These are phyloP conservation scores for Punica granatum DNA, from an alignment of 345 rosid species.

Conservation along the genomic window DNA sequence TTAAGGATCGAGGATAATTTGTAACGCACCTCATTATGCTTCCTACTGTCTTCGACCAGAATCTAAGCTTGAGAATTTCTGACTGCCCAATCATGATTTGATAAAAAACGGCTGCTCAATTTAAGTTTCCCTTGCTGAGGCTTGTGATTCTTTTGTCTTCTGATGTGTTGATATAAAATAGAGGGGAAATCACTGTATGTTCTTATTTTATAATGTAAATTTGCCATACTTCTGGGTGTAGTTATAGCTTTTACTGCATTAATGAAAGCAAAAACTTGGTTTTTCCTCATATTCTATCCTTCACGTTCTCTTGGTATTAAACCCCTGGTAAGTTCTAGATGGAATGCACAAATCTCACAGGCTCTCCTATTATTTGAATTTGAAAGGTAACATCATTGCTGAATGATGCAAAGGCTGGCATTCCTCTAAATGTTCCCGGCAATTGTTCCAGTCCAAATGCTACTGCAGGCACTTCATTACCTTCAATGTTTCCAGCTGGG, in stretches of 20 bases:
- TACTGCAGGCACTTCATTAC: conserved; percentile 53
- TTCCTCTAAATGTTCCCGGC: conserved; percentile 62
- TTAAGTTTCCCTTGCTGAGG: neutral
- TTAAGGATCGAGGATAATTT: neutral
- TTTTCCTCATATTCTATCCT: neutral
- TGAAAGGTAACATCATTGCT: conserved; percentile 62
- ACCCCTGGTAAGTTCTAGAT: neutral
- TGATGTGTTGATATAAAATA: neutral
- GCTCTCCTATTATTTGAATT: conserved; percentile 9
- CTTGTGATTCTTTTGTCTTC: neutral
- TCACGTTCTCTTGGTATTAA: neutral
- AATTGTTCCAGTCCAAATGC: conserved; percentile 51
- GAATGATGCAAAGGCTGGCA: conserved; percentile 73
- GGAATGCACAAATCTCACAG: neutral
- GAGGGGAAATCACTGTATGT: neutral
- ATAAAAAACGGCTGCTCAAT: neutral
- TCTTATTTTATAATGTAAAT: neutral
- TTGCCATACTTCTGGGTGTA: neutral
- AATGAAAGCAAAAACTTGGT: neutral
- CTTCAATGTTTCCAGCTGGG: conserved; percentile 94
- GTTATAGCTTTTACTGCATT: neutral
- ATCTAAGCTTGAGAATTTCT: neutral
- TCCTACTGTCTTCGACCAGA: neutral
- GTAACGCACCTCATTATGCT: neutral
- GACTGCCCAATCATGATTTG: neutral